Conservation (phyloP, 2,329 filamentous ascomycete genomes). For the Didymella pinodella region DNA sequence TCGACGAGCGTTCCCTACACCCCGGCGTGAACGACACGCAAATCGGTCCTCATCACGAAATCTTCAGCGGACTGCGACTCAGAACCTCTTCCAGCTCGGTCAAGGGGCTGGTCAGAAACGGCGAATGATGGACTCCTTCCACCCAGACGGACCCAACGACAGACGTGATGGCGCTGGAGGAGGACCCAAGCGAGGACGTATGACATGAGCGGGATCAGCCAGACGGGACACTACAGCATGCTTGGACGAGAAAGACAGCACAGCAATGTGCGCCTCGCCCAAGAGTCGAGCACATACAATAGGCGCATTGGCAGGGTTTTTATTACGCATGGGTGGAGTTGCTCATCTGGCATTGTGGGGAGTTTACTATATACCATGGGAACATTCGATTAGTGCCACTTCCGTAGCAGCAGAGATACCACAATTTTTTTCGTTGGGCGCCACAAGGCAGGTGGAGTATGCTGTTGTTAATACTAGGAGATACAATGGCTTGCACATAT, state of each 20-base stretch:
- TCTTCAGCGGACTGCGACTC: constrained; percentile 42
- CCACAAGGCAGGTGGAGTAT: neutral
- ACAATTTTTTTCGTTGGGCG: constrained; percentile 12
- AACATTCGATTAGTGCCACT: constrained; percentile 22
- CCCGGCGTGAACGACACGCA: constrained; percentile 50
- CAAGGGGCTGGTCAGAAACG: constrained; percentile 75
- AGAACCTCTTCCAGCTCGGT: constrained; percentile 60
- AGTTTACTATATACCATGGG: constrained; percentile 31
- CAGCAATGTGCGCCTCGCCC: neutral
- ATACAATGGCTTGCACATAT: neutral
- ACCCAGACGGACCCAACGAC: constrained; percentile 68
- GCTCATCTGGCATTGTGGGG: constrained; percentile 37
- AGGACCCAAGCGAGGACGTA: constrained; percentile 51
- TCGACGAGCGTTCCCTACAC: constrained; percentile 44
- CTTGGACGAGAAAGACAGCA: neutral
- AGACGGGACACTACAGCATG: neutral
- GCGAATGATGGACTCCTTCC: constrained; percentile 78
- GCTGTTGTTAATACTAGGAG: neutral
- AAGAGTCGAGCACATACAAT: constrained; percentile 13
- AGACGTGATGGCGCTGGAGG: constrained; percentile 61
- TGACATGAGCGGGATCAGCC: constrained; percentile 33
- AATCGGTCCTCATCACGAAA: constrained; percentile 48
- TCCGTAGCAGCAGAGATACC: constrained; percentile 26
- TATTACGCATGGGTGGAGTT: constrained; percentile 37
- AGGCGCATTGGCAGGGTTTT: constrained; percentile 29